Base-by-base conservation (phyloP, 2,329 filamentous ascomycete species). In the Aspergillus neotritici region DNA sequence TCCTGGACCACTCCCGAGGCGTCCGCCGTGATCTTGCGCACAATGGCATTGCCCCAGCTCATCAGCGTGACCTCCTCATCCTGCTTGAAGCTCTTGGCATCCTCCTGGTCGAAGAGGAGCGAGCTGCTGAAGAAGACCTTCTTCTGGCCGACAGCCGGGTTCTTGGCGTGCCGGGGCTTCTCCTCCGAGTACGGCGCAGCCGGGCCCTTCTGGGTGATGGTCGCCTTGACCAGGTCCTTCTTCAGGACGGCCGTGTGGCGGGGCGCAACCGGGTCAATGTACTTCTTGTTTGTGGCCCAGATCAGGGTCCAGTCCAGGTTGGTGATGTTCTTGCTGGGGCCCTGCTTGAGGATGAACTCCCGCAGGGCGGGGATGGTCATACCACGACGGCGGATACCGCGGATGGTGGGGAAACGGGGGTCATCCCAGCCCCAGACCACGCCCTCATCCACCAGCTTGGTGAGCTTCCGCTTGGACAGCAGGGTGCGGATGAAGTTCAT, bases 51-150 rank as follows among this genome's bases (percentile, higher is more conserved):
- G 63, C 91, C 93, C 91, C 91, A 97, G 65, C 86, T 86, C 91
- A 96, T 96, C 33, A 96, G 76, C 0, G 91, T 96, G 58, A 97
- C 87, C 67, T 96, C 90, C 72, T 97, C 91, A 61, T 84, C 83
- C 47, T 84, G 76, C 56, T 81, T 84, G 70, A 96, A 94, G 17
- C 78, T 78, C 64, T 84, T 83, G 49, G 84, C 87, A 58, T 97
- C 91, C 35, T 77, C 85, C 68, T 96, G 91, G 63, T 96, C 91
- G 40, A 97, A 72, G 48, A 93, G 73, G 52, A 96, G 74, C 49
- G 82, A 77, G 44, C 78, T 77, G 61, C 85, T 86, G 65, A 84
- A 94, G 17, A 80, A 76, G 4, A 95, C 87, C 70, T 87, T 86
- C 78, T 96, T 96, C 56, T 74, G 83, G 47, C 91, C 91, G 5